Evolutionary conservation across 106 monocot genomes (phyloP).

Genomic region (Acorus gramineus): DNA sequence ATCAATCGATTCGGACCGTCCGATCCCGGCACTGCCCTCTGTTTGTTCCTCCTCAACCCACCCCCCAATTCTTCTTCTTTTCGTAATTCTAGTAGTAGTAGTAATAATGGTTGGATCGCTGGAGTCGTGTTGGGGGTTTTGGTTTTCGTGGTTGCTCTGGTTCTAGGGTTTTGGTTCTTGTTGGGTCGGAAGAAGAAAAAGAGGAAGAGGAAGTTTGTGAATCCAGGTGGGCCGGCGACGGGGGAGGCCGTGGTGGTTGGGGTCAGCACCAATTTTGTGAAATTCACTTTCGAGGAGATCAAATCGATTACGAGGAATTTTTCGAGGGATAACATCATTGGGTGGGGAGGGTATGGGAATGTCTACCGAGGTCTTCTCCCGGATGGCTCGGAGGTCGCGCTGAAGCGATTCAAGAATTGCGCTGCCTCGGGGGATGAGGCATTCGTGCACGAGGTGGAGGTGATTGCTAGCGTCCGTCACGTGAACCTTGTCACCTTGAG

Average conservation of each 20-base stretch:
- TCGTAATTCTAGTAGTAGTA: neutral
- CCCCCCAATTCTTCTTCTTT: neutral
- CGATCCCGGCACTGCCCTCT: slow-evolving; percentile 39
- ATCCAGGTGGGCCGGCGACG: slow-evolving; percentile 3
- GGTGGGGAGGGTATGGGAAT: slow-evolving; percentile 59
- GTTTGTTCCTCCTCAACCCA: slow-evolving; percentile 41
- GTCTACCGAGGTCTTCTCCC: slow-evolving; percentile 47
- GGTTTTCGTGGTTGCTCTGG: slow-evolving; percentile 15
- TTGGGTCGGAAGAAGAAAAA: neutral
- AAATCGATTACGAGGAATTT: slow-evolving; percentile 59
- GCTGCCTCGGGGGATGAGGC: slow-evolving; percentile 56
- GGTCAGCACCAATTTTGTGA: slow-evolving; percentile 50
- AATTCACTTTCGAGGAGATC: slow-evolving; percentile 67
- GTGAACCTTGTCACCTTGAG: slow-evolving; percentile 69
- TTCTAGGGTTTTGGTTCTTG: slow-evolving; percentile 3
- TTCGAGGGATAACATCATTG: slow-evolving; percentile 40
- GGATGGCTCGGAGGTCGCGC: slow-evolving; percentile 45
- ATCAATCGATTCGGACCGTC: slow-evolving; percentile 45
- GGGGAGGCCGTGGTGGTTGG: slow-evolving; percentile 40
- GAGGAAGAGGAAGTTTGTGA: neutral
- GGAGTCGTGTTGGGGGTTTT: slow-evolving; percentile 18
- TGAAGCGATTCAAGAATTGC: slow-evolving; percentile 85
- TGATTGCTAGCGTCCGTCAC: slow-evolving; percentile 82
- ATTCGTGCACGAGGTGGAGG: slow-evolving; percentile 85
- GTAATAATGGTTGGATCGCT: slow-evolving; percentile 19